Base-by-base conservation (phyloP, 2,329 filamentous ascomycete genomes). In the Epichloe brachyelytri region DNA sequence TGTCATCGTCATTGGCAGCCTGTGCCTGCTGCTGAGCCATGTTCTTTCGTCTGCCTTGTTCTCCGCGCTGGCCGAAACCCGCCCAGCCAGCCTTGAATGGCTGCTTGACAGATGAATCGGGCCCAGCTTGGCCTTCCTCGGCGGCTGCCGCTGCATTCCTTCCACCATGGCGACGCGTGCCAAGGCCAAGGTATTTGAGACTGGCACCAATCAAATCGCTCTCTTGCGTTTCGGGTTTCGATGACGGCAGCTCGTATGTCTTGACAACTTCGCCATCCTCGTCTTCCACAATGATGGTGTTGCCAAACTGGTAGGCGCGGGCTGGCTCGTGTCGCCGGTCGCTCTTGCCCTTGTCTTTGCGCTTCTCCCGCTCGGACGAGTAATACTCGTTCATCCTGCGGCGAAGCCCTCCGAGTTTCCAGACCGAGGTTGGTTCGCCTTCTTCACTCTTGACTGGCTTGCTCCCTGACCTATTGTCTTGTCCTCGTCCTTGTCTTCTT, bases 231-330 rank as follows among this genome's bases (percentile, higher is more conserved):
- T 72, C 70, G 0, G 58, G 54, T 55, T 75, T 79, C 26, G 78
- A 67, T 0, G 75, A 69, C 1, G 85, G 83, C 30, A 91, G 76
- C 56, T 90, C 83, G 62, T 89, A 90, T 51, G 86, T 82, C 70
- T 90, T 90, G 63, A 94, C 78, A 34, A 94, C 88, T 63, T 94
- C 88, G 43, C 87, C 87, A 58, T 90, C 83, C 64, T 86, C 85
- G 55, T 94, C 86, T 68, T 94, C 87, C 15, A 94, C 85, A 62
- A 94, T 91, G 56, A 94, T 88, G 43, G 78, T 90, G 63, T 88
- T 90, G 55, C 88, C 88, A 61, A 88, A 91, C 57, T 90, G 86
- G 63, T 90, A 94, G 5, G 87, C 87, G 46, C 84, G 74, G n/a
- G 88, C 88, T 12, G 86, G 85, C 51, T 85, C 85, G 57, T 81